phyloP scores from a whole-genome alignment of 441 rosid species.

The Populus trichocarpa region DNA sequence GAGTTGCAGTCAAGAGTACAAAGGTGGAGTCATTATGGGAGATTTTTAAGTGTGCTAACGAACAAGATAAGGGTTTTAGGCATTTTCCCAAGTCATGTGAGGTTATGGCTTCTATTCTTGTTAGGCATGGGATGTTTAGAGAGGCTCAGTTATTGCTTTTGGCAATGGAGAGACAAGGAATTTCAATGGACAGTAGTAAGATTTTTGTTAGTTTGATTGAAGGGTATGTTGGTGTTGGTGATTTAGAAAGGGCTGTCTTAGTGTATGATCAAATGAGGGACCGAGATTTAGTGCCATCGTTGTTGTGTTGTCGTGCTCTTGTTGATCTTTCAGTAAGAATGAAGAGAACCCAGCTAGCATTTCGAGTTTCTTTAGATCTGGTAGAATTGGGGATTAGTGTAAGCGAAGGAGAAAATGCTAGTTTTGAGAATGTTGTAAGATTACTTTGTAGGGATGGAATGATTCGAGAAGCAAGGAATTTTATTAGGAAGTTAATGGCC shows the following conservation, averaged over 20 bases:
- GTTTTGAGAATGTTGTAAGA: conserved; percentile 41
- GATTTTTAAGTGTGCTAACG: conserved; percentile 50
- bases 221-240: conserved; percentile 41
- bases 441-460: conserved; percentile 58
- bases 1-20: conserved; percentile 28
- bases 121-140: conserved; percentile 48
- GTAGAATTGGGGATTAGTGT: conserved; percentile 29
- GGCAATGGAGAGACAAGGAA: conserved; percentile 44
- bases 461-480: conserved; percentile 62
- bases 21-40: conserved; percentile 67
- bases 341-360: conserved; percentile 46
- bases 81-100: conserved; percentile 53
- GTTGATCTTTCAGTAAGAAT: conserved; percentile 47
- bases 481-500: conserved; percentile 48
- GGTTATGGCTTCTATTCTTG: conserved; percentile 62
- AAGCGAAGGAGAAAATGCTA: conserved; percentile 24
- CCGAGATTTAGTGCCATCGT: conserved; percentile 35
- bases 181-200: conserved; percentile 32
- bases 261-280: conserved; percentile 52
- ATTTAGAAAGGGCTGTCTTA: conserved; percentile 49
- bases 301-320: conserved; percentile 40
- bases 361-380: conserved; percentile 53
- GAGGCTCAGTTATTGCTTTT: conserved; percentile 58
- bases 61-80: conserved; percentile 44
- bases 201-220: conserved; percentile 47